Evolutionary conservation across 768 basidiomycete genomes (phyloP), one percentile per base, ranked within the genome.

Genomic region (Suillus lakei): DNA sequence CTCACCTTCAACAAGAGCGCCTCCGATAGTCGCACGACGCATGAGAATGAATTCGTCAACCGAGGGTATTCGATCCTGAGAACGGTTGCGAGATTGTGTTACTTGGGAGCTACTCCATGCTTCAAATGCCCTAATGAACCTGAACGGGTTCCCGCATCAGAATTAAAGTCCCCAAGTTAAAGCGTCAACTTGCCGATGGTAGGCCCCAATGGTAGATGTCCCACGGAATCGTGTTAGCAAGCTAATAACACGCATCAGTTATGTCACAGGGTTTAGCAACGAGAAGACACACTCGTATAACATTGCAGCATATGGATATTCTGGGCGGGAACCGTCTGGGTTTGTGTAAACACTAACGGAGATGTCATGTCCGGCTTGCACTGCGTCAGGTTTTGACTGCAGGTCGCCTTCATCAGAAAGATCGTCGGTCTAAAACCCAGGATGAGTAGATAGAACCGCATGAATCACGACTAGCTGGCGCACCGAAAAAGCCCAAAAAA

Each of bases 401-500:
- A 78, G 65, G 30, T 72, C 77, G 1, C 78, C 78, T 63, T 79
- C 79, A 32, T 80, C 79, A 4, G 79, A 74, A 56, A 79, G 63
- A 61, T 80, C 79, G 51, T 80, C 79, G 5, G 79, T 74, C 79
- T 80, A 43, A 26, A 34, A 15, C 38, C 1, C 12, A 41, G 12
- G 10, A 51, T 12, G 21, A 73, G 67, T 36, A 18, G 28, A 23
- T 18, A 41, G 53, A 13, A 30, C 6, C 1, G 39, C 6, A 59
- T 7, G 10, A 36, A 28, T 59, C 4, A 13, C 0, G 39, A 41
- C 16, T 3, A 34, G 41, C 38, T 18, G 60, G 51, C 73, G 5
- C 62, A 80, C 79, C 30, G 78, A 71, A 65, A 80, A 80, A 16
- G 79, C 79, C 77, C 78, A 80, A 39, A 80, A 72, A 69, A 78